Conservation (phyloP, 768 basidiomycete species). For the Nevesoporus exiguus region DNA sequence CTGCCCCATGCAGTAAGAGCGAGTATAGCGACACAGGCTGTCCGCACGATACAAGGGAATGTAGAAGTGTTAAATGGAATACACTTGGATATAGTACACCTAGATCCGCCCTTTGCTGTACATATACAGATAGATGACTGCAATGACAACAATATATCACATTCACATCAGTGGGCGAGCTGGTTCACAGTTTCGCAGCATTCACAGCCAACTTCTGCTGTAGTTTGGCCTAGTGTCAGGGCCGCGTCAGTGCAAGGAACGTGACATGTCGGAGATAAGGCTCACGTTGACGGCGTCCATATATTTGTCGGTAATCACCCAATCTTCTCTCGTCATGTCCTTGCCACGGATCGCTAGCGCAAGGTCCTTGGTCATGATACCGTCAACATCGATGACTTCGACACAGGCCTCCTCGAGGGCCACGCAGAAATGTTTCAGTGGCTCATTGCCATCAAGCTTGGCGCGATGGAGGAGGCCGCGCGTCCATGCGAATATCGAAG, state of each 20-base stretch:
- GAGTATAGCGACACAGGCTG: not conserved
- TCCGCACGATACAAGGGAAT: not conserved
- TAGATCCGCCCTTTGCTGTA: slow-evolving; percentile 14
- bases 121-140: slow-evolving; percentile 14
- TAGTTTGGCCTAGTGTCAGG: slow-evolving; percentile 37
- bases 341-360: slow-evolving; percentile 93
- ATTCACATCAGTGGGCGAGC: not conserved
- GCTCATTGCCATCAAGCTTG: slow-evolving; percentile 82
- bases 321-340: slow-evolving; percentile 88
- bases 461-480: slow-evolving; percentile 91
- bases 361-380: slow-evolving; percentile 96
- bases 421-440: slow-evolving; percentile 67
- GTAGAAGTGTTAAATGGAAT: slow-evolving; percentile 9
- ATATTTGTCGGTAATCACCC: slow-evolving; percentile 93
- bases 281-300: slow-evolving; percentile 90
- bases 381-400: slow-evolving; percentile 87
- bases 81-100: slow-evolving; percentile 16
- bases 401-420: slow-evolving; percentile 85
- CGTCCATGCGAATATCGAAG: slow-evolving; percentile 98
- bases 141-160: slow-evolving; percentile 16
- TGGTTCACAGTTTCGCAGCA: slow-evolving; percentile 20
- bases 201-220: slow-evolving; percentile 40
- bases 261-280: slow-evolving; percentile 8
- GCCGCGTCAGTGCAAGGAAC: slow-evolving; percentile 13
- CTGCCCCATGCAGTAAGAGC: not conserved